Base-by-base conservation (phyloP, 164 flowering plant genomes). In the Vitis rotundifolia region DNA sequence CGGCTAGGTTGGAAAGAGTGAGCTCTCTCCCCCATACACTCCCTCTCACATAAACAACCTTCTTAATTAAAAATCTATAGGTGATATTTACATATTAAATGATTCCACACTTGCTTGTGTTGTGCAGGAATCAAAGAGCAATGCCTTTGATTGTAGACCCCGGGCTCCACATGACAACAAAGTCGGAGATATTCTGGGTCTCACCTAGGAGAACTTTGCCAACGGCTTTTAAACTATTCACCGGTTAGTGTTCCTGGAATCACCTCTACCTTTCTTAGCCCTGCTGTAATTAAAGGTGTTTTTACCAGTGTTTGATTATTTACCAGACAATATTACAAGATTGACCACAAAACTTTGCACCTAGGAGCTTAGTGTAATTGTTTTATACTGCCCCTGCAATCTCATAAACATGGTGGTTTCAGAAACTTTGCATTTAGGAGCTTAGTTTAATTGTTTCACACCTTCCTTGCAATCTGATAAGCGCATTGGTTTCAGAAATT, bases 71-170 rank as follows among this genome's bases (percentile, higher is more conserved):
- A 57, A n/a, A 57, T 9, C 44, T 47, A n/a, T 2, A 22, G 11
- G 13, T 10, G 18, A 44, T 63, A 57, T 51, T 8, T 11, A 3
- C 9, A 22, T 22, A 44, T 44, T 10, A 63, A 15, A 29, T 48
- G 49, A 22, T 59, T 18, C 11, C n/a, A 16, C 66, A 8, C 59
- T 59, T 31, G 63, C 14, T 62, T 78, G 5, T 72, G 51, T 59
- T 66, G 12, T 79, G 66, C 89, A 94, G 98, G 81, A 83, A 71
- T 10, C 79, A 82, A 71, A 87, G 98, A 67, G 98, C 91, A 56
- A 90, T 84, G 94, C 98, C 98, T 47, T 76, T 94, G 79, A 88
- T 90, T 52, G 49, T 94, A 65, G 98, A 94, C 72, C 98, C 98
- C 14, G 98, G 97, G 10, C 91, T 94, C 1, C 89, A 88, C 74